Base-by-base conservation (phyloP, 768 basidiomycete genomes). In the Boletellus ananas region DNA sequence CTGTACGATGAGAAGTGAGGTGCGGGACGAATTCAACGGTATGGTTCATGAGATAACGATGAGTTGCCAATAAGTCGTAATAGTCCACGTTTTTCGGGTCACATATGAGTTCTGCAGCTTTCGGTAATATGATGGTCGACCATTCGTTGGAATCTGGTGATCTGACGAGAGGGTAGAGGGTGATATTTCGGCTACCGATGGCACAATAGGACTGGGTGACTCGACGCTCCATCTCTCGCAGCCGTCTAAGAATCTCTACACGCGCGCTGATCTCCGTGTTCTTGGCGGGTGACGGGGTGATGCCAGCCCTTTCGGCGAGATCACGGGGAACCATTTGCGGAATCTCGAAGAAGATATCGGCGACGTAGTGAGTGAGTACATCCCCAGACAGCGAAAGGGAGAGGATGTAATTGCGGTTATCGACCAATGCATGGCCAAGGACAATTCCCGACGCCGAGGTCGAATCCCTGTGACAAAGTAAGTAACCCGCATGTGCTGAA, bases 41-140 rank as follows among this genome's bases (percentile, higher is more conserved):
- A 17, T 76, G 61, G 7, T 70, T 64, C 77, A 90, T 81, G 55
- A 94, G 70, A 55, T 78, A 77, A 51, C 79, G 80, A 67, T 94
- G 89, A 0, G 81, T 60, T 13, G 75, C 77, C 29, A 79, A 57
- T 37, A 68, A 64, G n/a, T 74, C 76, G 45, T 80, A 72, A 44
- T 43, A 47, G 25, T 55, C 51, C 44, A 51, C 31, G 17, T 43
- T 54, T 25, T 37, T 6, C 11, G 72, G 65, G 34, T 65, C 56
- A 47, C 68, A 61, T 20, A 85, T 54, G 33, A 79, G 61, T 23
- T 70, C 51, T 6, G 80, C 78, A 12, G 80, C 82, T 46, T 85
- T 72, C 3, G 69, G 50, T 20, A 85, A 66, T 1, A 84, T 83
- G 29, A 85, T 71, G 7, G 68, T 66, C 0, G 69, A 62, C 84